Evolutionary conservation across 768 basidiomycete genomes (phyloP), one percentile per base, ranked within the genome.

Genomic region (Macrocybe gigantea): DNA sequence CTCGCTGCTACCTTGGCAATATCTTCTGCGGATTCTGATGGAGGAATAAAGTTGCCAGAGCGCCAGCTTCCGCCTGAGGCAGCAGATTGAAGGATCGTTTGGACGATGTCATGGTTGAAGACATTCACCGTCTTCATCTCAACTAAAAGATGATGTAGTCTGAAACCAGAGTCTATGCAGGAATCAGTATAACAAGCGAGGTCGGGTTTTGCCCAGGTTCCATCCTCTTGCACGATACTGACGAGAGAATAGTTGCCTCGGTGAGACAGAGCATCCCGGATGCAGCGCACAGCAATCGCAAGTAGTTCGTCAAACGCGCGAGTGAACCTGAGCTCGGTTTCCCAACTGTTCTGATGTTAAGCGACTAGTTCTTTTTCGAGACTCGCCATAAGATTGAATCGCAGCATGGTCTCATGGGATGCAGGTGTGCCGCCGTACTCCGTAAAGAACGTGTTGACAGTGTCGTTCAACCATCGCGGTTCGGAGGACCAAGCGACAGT

Each of bases 101-200:
- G 30, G 30, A 42, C 13, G 41, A 42, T 15, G 33, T 33, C 41
- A 12, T 42, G 30, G 33, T 7, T 12, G 33, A 22, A 15, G 22
- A 42, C 41, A 30, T 33, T 31, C 30, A 42, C 41, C 12, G 41
- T 42, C 41, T 42, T 42, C 41, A 42, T 29, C 15, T 42, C 41
- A 5, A 33, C 41, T 31, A 42, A 33, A 33, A 42, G 41, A 33
- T 42, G 30, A 33, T 31, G 29, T n/a, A 42, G 41, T 31, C 33
- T 33, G 41, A 42, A 29, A 33, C 30, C 29, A 11, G 33, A 30
- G 29, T 32, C 41, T 30, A 41, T 32, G 33, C 41, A 29, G 30
- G 30, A 30, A 41, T 41, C 33, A 29, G 33, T 33, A 12, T 29
- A 31, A 33, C 30, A 42, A 31, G 41, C 33, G 33, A 29, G 29